A percentile compares a stretch with the other conserved stretches of the same genome.
Evolutionary conservation across 768 basidiomycete species (phyloP).

Genomic region (Collybiopsis luxurians): DNA sequence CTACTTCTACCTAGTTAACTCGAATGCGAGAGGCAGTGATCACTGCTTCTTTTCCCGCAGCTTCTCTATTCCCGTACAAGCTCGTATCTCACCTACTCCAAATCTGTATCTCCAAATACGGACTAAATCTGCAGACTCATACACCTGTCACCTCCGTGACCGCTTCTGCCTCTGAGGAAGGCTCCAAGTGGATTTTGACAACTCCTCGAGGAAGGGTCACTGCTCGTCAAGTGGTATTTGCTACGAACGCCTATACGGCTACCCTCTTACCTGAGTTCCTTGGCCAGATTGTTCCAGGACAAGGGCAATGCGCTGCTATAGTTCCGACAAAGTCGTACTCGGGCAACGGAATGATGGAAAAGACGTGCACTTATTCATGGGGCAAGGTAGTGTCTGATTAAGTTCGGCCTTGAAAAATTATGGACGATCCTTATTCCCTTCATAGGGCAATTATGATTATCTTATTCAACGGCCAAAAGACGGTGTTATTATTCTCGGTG

Average conservation of each 20-base stretch:
- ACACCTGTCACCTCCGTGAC: conserved; percentile 38
- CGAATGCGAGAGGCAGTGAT: conserved; percentile 31
- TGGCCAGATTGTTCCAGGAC: conserved; percentile 16
- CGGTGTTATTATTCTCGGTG: conserved; percentile 20
- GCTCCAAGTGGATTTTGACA: conserved; percentile 30
- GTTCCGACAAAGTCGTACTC: conserved; percentile 19
- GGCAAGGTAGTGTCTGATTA: neutral
- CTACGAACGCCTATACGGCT: conserved; percentile 54
- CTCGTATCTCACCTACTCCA: conserved; percentile 12
- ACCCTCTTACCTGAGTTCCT: conserved; percentile 41
- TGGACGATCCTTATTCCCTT: neutral
- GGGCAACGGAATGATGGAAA: conserved; percentile 11
- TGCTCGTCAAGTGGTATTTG: conserved; percentile 45
- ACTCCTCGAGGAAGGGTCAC: conserved; percentile 41
- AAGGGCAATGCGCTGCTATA: conserved; percentile 17
- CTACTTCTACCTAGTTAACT: conserved; percentile 16
- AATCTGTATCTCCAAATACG: conserved; percentile 12
- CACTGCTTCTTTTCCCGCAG: conserved; percentile 24
- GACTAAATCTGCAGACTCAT: conserved; percentile 41
- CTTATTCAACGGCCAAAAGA: conserved; percentile 19
- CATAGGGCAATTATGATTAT: conserved; percentile 15
- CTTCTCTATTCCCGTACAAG: conserved; percentile 16
- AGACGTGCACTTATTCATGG: conserved; percentile 16
- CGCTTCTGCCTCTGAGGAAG: neutral
- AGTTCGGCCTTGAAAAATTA: neutral